A percentile compares a stretch with the other conserved stretches of the same genome.
phyloP scores from a whole-genome alignment of 352 stramenopile genomes.

The Pythium sp. region DNA sequence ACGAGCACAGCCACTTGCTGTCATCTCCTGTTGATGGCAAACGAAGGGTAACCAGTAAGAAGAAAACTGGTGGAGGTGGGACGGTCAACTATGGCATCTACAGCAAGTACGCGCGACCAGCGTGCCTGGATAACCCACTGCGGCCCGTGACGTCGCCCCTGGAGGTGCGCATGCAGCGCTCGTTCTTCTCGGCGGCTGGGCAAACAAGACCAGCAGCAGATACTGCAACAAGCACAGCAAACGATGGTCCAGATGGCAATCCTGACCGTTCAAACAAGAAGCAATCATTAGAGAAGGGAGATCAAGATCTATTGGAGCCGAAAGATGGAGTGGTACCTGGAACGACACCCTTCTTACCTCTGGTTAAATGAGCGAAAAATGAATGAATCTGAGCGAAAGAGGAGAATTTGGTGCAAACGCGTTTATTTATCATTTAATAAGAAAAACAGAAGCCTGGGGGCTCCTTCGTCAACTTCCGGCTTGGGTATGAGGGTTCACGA shows the following conservation, averaged over 20 bases:
- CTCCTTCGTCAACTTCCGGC: not conserved
- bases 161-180: constrained; percentile 30
- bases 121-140: constrained; percentile 16
- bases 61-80: not conserved
- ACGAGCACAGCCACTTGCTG: not conserved
- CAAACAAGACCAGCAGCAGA: not conserved
- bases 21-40: not conserved
- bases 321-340: not conserved
- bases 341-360: constrained; percentile 2
- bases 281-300: not conserved
- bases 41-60: not conserved
- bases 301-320: not conserved
- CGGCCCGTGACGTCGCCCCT: constrained; percentile 30
- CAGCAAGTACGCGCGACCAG: constrained; percentile 30
- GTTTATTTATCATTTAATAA: not conserved
- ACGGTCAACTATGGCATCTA: constrained; percentile 36
- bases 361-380: not conserved
- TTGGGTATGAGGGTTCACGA: constrained; percentile 9
- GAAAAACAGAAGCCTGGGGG: not conserved
- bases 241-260: not conserved
- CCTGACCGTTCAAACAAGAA: not conserved
- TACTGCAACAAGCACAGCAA: not conserved
- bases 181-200: constrained; percentile 28
- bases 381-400: not conserved
- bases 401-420: not conserved